Evolutionary conservation across 176 grass and related monocot genomes (phyloP).

Genomic region (Sorghum bicolor): DNA sequence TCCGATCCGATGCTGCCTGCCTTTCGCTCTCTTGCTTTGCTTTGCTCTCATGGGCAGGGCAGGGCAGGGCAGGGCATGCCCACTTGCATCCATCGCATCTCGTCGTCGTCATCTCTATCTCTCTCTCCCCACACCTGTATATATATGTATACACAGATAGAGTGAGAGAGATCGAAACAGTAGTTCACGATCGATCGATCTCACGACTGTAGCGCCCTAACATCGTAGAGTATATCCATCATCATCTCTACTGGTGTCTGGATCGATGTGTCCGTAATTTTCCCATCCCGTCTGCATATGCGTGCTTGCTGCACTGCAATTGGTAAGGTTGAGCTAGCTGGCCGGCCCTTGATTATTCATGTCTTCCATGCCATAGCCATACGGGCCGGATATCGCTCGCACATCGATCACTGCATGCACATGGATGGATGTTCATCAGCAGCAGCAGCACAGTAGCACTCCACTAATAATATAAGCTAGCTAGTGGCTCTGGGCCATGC

Average conservation of each 20-base stretch:
- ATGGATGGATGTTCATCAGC: background rate
- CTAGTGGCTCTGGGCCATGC: no score
- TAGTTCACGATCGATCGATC: no score
- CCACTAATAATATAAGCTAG: no score
- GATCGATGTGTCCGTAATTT: conserved; percentile 1
- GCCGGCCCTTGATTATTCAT: no score
- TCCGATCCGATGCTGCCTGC: background rate
- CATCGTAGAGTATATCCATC: no score
- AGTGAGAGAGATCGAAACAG: no score
- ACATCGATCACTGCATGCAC: background rate
- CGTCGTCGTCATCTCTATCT: no score
- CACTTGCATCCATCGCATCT: no score
- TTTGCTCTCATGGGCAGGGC: background rate
- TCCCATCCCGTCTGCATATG: background rate
- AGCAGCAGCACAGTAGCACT: background rate
- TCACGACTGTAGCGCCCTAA: no score
- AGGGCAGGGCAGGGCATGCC: background rate
- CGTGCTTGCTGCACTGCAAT: background rate
- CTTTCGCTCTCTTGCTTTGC: no score
- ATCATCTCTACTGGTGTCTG: background rate
- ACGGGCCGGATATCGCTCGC: background rate
- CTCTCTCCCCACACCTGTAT: no score
- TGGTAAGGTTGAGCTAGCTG: background rate
- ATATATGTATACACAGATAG: no score
- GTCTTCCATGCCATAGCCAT: background rate